Evolutionary conservation across 106 monocot species (phyloP).

Genomic region (Narthecium ossifragum): DNA sequence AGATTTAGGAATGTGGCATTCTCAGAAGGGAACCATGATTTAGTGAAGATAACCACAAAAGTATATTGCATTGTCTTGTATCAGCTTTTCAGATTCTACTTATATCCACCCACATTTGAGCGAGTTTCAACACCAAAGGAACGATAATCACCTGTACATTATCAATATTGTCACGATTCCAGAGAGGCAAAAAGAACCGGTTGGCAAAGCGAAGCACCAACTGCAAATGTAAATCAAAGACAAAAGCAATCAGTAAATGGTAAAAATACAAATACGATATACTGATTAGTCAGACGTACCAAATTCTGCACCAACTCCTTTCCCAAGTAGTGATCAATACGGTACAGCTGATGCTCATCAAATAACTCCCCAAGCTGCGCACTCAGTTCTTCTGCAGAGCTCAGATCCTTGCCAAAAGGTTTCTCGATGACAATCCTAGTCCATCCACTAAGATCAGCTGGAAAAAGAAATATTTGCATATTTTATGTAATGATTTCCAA

Average conservation of each 20-base stretch:
- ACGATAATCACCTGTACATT: slow-evolving; percentile 69
- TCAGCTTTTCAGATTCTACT: no score
- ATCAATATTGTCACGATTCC: slow-evolving; percentile 96
- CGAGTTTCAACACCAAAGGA: neutral
- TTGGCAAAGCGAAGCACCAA: slow-evolving; percentile 98
- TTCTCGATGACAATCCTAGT: slow-evolving; percentile 94
- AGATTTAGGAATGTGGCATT: no score
- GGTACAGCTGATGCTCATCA: slow-evolving; percentile 80
- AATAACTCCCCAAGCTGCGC: slow-evolving; percentile 85
- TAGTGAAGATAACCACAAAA: no score
- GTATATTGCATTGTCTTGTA: no score
- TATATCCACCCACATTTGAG: no score
- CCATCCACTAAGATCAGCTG: slow-evolving; percentile 88
- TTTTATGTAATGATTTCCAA: no score
- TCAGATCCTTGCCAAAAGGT: slow-evolving; percentile 93
- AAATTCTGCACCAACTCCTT: slow-evolving; percentile 97
- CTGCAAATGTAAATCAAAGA: slow-evolving; percentile 29
- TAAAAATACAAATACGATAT: neutral
- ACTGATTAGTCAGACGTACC: slow-evolving; percentile 26
- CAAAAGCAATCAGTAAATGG: neutral
- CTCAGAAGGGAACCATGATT: no score
- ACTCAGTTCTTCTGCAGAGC: slow-evolving; percentile 88
- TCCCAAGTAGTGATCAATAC: slow-evolving; percentile 98
- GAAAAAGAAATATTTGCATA: no score
- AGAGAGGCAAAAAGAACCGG: slow-evolving; percentile 91